These are phyloP conservation scores for Saitozyma sp. DNA, from an alignment of 768 basidiomycete genomes.

Conservation along the genomic window DNA sequence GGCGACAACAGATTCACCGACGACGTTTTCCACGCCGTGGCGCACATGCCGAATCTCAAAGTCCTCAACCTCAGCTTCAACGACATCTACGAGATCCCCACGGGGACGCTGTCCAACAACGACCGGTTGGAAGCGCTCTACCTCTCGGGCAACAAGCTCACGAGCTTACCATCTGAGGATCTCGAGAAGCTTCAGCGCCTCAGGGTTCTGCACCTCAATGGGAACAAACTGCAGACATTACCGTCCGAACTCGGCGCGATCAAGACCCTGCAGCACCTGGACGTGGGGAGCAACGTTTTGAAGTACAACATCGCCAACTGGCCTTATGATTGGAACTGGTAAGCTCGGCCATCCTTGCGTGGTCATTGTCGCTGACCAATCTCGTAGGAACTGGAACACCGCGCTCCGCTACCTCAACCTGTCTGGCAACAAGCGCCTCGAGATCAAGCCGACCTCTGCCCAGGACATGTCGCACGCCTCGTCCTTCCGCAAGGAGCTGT, in stretches of 20 bases:
- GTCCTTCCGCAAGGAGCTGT: slow-evolving; percentile 57
- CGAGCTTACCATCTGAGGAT: slow-evolving; percentile 85
- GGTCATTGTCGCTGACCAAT: background rate
- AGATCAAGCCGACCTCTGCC: slow-evolving; percentile 77
- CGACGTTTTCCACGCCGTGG: slow-evolving; percentile 72
- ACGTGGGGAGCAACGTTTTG: slow-evolving; percentile 88
- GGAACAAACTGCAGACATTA: slow-evolving; percentile 86
- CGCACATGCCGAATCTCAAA: slow-evolving; percentile 70
- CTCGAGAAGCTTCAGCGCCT: slow-evolving; percentile 69
- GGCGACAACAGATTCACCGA: slow-evolving; percentile 86
- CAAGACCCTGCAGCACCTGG: slow-evolving; percentile 72
- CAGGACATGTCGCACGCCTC: slow-evolving; percentile 53
- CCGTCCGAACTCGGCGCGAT: slow-evolving; percentile 88
- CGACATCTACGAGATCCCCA: slow-evolving; percentile 83
- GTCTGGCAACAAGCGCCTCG: slow-evolving; percentile 93
- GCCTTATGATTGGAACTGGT: slow-evolving; percentile 99
- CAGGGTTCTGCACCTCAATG: slow-evolving; percentile 80
- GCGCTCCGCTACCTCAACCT: slow-evolving; percentile 91
- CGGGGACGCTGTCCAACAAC: slow-evolving; percentile 71
- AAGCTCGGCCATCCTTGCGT: slow-evolving; percentile 35
- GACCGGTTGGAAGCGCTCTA: slow-evolving; percentile 76
- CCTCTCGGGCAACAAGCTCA: slow-evolving; percentile 91
- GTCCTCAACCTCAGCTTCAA: slow-evolving; percentile 94
- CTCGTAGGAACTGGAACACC: slow-evolving; percentile 90
- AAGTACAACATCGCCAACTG: slow-evolving; percentile 98